Evolutionary conservation across 768 basidiomycete species (phyloP).

Genomic region (Pisolithus marmoratus): DNA sequence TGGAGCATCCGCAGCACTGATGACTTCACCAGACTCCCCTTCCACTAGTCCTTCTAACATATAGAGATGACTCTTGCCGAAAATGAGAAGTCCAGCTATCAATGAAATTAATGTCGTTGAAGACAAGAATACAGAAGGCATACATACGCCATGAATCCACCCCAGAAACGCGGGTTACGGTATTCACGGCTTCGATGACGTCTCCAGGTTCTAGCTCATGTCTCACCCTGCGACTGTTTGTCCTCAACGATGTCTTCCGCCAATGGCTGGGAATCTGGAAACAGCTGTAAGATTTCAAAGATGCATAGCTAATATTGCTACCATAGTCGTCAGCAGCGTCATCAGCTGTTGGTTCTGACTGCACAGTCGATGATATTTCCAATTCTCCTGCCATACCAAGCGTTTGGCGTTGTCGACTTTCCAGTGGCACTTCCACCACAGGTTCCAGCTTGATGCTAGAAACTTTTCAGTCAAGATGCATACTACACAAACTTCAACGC

Average conservation of each 20-base stretch:
- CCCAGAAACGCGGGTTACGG: slow-evolving; percentile 82
- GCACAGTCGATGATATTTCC: slow-evolving; percentile 41
- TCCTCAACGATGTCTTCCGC: slow-evolving; percentile 81
- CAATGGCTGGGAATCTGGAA: slow-evolving; percentile 45
- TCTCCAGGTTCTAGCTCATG: slow-evolving; percentile 88
- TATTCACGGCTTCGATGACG: slow-evolving; percentile 79
- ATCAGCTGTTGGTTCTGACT: slow-evolving; percentile 10
- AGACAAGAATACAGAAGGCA: not conserved
- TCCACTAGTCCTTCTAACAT: slow-evolving; percentile 89
- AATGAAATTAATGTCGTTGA: slow-evolving; percentile 20
- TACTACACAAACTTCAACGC: slow-evolving; percentile 7
- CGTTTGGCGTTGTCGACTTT: slow-evolving; percentile 37
- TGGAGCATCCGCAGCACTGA: slow-evolving; percentile 83
- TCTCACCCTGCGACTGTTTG: slow-evolving; percentile 79
- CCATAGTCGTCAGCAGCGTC: slow-evolving; percentile 16
- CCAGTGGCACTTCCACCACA: slow-evolving; percentile 38
- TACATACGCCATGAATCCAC: slow-evolving; percentile 88
- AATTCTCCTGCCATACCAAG: slow-evolving; percentile 32
- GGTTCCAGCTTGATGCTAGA: slow-evolving; percentile 74
- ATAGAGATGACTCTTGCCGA: slow-evolving; percentile 81
- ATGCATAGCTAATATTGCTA: not conserved
- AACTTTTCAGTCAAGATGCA: slow-evolving; percentile 2
- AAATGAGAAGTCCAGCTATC: slow-evolving; percentile 76
- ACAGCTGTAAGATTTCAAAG: not conserved
- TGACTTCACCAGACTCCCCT: slow-evolving; percentile 80